phyloP scores from a whole-genome alignment of 1,284 basidiomycete species.

The Moesziomyces parantarcticus region DNA sequence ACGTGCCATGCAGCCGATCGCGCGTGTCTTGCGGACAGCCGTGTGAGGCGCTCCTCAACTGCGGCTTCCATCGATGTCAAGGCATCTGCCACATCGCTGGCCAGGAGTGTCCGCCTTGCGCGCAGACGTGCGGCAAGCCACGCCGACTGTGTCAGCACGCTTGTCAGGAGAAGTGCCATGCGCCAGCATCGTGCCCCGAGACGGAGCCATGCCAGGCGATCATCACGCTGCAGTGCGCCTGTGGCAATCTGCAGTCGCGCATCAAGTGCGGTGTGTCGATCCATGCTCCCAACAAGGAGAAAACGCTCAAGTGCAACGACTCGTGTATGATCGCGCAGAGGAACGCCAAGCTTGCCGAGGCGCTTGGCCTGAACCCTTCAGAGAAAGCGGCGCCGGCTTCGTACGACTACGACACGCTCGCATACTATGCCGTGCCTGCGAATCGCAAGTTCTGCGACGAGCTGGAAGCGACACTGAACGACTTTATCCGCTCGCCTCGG shows the following conservation, averaged over 20 bases:
- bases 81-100: slow-evolving; percentile 59
- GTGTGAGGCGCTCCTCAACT: slow-evolving; percentile 59
- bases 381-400: slow-evolving; percentile 43
- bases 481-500: slow-evolving; percentile 63
- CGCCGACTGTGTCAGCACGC: slow-evolving; percentile 60
- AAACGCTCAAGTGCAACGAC: slow-evolving; percentile 62
- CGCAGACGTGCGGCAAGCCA: slow-evolving; percentile 61
- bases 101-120: slow-evolving; percentile 59
- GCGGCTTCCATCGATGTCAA: slow-evolving; percentile 62
- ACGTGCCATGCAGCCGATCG: slow-evolving; percentile 63
- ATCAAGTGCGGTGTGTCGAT: slow-evolving; percentile 55
- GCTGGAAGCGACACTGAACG: slow-evolving; percentile 57
- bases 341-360: slow-evolving; percentile 65
- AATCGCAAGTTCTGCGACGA: slow-evolving; percentile 58
- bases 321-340: slow-evolving; percentile 63
- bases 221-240: slow-evolving; percentile 59
- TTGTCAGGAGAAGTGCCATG: slow-evolving; percentile 61
- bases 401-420: slow-evolving; percentile 49
- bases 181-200: slow-evolving; percentile 61
- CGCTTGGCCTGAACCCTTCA: slow-evolving; percentile 59
- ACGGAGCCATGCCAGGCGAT: slow-evolving; percentile 59
- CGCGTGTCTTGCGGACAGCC: slow-evolving; percentile 58
- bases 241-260: slow-evolving; percentile 61
- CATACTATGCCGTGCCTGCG: slow-evolving; percentile 47
- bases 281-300: slow-evolving; percentile 43